These are phyloP conservation scores for Capsicum baccatum DNA, from an alignment of 257 asterid genomes.

Conservation along the genomic window DNA sequence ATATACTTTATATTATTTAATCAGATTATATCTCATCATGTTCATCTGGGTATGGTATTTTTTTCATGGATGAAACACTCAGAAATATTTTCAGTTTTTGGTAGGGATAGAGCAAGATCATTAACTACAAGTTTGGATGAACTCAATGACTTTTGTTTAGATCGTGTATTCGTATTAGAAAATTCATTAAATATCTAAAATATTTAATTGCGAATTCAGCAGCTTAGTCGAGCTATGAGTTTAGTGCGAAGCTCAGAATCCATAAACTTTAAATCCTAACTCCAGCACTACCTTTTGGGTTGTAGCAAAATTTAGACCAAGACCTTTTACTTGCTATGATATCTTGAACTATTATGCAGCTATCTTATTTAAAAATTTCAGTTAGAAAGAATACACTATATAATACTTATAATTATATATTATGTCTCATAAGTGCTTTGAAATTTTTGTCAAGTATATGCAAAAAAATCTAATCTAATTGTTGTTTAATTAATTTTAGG, in stretches of 20 bases:
- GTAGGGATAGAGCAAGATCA: not conserved
- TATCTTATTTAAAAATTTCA: not conserved
- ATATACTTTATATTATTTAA: not conserved
- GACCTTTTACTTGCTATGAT: not conserved
- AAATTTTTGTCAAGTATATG: not conserved
- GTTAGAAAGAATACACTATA: not conserved
- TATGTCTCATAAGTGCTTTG: not conserved
- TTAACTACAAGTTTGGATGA: not conserved
- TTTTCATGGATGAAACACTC: not conserved
- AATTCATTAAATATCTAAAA: not conserved
- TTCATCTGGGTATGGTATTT: not conserved
- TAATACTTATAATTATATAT: not conserved
- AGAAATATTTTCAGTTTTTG: not conserved
- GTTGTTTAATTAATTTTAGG: constrained; percentile 34
- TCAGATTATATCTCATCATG: not conserved
- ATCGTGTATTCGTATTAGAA: not conserved
- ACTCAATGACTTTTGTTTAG: not conserved
- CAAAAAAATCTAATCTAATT: not conserved
- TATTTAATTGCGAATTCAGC: not conserved
- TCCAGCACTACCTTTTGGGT: not conserved
- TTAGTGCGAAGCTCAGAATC: not conserved
- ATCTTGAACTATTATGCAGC: not conserved
- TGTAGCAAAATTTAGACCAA: not conserved
- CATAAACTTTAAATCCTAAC: not conserved
- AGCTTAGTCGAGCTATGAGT: not conserved